phyloP scores from a whole-genome alignment of 2,329 filamentous ascomycete genomes.

The Cylindrodendrum hubeiense region DNA sequence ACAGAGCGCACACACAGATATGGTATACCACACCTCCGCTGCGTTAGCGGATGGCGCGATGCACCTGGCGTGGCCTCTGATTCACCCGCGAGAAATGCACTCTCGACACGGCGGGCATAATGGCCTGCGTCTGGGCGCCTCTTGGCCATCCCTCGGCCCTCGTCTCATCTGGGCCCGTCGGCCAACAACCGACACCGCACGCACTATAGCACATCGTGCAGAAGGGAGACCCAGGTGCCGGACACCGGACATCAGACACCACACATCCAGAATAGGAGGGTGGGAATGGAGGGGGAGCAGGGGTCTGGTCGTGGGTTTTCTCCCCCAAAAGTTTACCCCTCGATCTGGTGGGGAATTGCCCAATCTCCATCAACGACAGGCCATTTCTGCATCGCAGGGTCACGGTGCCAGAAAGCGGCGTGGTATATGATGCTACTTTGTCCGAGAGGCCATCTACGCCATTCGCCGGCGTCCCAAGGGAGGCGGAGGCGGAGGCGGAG shows the following conservation, averaged over 20 bases:
- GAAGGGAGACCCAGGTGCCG: not conserved
- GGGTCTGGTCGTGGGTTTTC: slow-evolving; percentile 17
- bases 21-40: slow-evolving; percentile 29
- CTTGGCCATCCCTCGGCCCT: not conserved
- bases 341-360: slow-evolving; percentile 46
- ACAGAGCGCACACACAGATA: slow-evolving; percentile 8
- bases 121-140: slow-evolving; percentile 3
- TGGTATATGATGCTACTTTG: slow-evolving; percentile 21
- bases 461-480: slow-evolving; percentile 24
- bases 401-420: slow-evolving; percentile 26
- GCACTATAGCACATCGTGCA: too few relatives aligned
- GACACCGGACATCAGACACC: slow-evolving; percentile 8
- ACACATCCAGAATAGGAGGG: slow-evolving; percentile 18
- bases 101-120: slow-evolving; percentile 12
- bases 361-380: slow-evolving; percentile 42
- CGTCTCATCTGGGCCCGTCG: slow-evolving; percentile 26
- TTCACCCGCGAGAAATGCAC: slow-evolving; percentile 22
- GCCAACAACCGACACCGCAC: slow-evolving; percentile 28
- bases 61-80: slow-evolving; percentile 14
- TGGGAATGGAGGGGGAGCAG: slow-evolving; percentile 21
- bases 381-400: slow-evolving; percentile 39
- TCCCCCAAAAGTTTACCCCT: slow-evolving; percentile 34
- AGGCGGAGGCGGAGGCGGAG: slow-evolving; percentile 17
- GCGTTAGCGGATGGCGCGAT: slow-evolving; percentile 30
- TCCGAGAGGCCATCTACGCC: slow-evolving; percentile 8